Conservation (phyloP, 106 monocot species). For the Acanthochlamys bracteata region DNA sequence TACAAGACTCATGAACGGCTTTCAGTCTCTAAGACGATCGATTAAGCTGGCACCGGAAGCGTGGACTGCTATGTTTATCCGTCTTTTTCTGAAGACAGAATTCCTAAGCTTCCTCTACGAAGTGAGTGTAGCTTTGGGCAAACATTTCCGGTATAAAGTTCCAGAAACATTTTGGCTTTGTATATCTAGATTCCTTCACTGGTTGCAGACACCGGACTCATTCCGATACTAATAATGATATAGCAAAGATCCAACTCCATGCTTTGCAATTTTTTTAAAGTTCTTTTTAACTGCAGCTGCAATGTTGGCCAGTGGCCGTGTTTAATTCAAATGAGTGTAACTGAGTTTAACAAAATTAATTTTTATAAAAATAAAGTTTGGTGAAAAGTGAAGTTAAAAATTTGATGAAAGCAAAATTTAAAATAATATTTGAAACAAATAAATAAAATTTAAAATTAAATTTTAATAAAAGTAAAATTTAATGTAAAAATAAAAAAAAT, state of each 20-base stretch:
- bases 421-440: too few relatives aligned
- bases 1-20: constrained; percentile 36
- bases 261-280: background rate
- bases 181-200: constrained; percentile 60
- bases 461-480: too few relatives aligned
- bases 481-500: too few relatives aligned
- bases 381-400: too few relatives aligned
- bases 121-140: constrained; percentile 29
- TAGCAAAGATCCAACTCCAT: too few relatives aligned
- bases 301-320: too few relatives aligned
- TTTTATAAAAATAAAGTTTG: too few relatives aligned
- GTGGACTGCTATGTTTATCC: constrained; percentile 68
- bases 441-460: too few relatives aligned
- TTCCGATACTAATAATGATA: constrained; percentile 1
- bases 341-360: too few relatives aligned
- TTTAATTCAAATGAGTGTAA: too few relatives aligned
- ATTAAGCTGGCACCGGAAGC: constrained; percentile 56
- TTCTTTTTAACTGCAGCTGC: background rate
- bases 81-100: constrained; percentile 51
- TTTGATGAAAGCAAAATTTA: too few relatives aligned
- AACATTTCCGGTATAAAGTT: constrained; percentile 36
- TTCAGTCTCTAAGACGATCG: constrained; percentile 42
- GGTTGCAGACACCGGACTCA: constrained; percentile 22
- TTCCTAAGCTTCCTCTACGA: constrained; percentile 50
- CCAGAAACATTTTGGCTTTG: constrained; percentile 65